phyloP scores from a whole-genome alignment of 257 asterid genomes.

The Catharanthus roseus region DNA sequence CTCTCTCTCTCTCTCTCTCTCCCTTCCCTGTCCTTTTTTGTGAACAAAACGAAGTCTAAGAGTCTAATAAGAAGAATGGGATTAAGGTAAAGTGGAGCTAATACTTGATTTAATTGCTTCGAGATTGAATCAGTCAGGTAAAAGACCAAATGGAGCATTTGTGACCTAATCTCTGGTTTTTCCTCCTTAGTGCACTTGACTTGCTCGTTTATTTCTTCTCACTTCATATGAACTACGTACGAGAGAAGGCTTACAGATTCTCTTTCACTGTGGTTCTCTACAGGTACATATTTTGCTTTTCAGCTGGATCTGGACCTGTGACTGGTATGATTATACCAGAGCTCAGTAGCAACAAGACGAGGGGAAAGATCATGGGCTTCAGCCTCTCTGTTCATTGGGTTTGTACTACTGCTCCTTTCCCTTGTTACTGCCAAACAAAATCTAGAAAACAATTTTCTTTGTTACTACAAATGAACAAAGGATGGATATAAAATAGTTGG shows the following conservation, averaged over 20 bases:
- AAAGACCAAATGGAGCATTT: too few relatives aligned
- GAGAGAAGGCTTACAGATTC: too few relatives aligned
- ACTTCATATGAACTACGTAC: neutral
- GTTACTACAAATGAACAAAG: neutral
- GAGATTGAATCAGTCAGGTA: too few relatives aligned
- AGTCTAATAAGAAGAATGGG: too few relatives aligned
- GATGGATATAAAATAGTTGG: neutral
- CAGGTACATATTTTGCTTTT: constrained; percentile 69
- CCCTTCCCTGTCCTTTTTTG: too few relatives aligned
- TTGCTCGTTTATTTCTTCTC: too few relatives aligned
- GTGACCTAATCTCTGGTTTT: too few relatives aligned
- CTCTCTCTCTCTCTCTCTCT: too few relatives aligned
- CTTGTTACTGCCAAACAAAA: neutral
- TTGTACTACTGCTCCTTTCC: constrained; percentile 16
- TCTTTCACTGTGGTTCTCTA: neutral
- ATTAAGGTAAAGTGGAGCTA: too few relatives aligned
- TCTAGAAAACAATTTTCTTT: neutral
- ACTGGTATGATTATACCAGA: constrained; percentile 90
- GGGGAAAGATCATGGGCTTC: constrained; percentile 80
- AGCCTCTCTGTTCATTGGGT: constrained; percentile 92
- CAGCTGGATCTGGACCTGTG: constrained; percentile 83
- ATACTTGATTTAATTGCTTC: too few relatives aligned
- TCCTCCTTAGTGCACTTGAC: too few relatives aligned
- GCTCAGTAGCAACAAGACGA: constrained; percentile 84
- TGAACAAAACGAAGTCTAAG: too few relatives aligned